Conservation (phyloP, 208 protist genomes). For the Trichomonas tenax region DNA sequence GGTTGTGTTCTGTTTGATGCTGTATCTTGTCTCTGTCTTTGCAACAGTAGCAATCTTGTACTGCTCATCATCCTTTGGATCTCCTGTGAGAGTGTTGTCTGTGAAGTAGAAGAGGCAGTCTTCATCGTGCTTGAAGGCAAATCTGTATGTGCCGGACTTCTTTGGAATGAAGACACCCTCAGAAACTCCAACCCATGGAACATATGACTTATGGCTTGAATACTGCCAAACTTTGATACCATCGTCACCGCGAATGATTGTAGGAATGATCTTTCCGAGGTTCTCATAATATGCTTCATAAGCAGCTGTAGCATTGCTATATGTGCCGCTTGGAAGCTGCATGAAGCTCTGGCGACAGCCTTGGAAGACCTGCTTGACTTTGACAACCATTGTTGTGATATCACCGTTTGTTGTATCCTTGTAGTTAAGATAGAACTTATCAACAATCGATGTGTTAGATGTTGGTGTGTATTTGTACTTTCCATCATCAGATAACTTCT, state of each 20-base stretch:
- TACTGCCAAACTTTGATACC: not conserved
- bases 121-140: not conserved
- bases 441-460: not conserved
- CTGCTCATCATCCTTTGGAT: not conserved
- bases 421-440: not conserved
- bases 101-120: not conserved
- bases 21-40: not conserved
- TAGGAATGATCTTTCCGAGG: not conserved
- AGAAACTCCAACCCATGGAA: not conserved
- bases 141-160: not conserved
- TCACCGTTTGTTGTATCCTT: not conserved
- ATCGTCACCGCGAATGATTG: not conserved
- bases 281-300: not conserved
- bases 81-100: not conserved
- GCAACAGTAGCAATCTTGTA: not conserved
- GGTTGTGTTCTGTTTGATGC: not conserved
- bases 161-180: not conserved
- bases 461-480: not conserved
- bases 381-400: not conserved
- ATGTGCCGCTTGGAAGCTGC: not conserved
- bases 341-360: not conserved
- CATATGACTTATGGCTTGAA: not conserved
- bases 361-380: not conserved
- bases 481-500: not conserved
- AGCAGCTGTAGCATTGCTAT: not conserved